phyloP scores from a whole-genome alignment of 805 yeast species.

The Lipomyces chichibuensis region DNA sequence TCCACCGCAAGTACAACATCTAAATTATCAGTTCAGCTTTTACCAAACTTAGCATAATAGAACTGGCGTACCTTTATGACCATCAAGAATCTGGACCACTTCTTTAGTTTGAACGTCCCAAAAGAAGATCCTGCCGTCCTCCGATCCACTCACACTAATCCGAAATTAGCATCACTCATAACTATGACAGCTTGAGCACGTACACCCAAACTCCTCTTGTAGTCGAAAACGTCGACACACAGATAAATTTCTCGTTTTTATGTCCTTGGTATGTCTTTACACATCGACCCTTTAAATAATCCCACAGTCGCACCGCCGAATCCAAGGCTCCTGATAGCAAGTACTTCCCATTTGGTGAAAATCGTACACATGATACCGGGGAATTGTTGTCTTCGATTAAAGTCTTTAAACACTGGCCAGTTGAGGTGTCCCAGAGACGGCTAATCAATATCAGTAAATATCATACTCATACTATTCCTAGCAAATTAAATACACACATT shows the following conservation, averaged over 20 bases:
- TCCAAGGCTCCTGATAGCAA: slow-evolving; percentile 79
- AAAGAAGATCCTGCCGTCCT: slow-evolving; percentile 54
- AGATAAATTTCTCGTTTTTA: slow-evolving; percentile 52
- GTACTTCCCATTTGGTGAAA: slow-evolving; percentile 85
- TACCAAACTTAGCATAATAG: not conserved
- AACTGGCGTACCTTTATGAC: slow-evolving; percentile 31
- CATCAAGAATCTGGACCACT: slow-evolving; percentile 45
- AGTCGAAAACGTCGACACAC: slow-evolving; percentile 57
- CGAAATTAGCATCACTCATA: not conserved
- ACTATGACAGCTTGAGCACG: slow-evolving; percentile 1
- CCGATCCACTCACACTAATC: slow-evolving; percentile 63
- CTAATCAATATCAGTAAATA: slow-evolving; percentile 5
- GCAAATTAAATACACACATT: slow-evolving; percentile 45
- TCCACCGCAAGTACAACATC: slow-evolving; percentile 37
- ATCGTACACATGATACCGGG: slow-evolving; percentile 73
- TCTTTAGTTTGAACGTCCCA: slow-evolving; percentile 72
- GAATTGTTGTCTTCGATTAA: slow-evolving; percentile 72
- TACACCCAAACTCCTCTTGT: slow-evolving; percentile 48
- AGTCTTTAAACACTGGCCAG: slow-evolving; percentile 92
- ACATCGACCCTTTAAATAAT: slow-evolving; percentile 77
- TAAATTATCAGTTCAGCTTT: not conserved
- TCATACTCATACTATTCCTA: slow-evolving; percentile 36
- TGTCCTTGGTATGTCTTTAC: slow-evolving; percentile 64
- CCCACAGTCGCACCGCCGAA: slow-evolving; percentile 83
- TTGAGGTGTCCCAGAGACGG: slow-evolving; percentile 79